phyloP scores from a whole-genome alignment of 768 basidiomycete genomes.

The Hirschioporus abietinus region DNA sequence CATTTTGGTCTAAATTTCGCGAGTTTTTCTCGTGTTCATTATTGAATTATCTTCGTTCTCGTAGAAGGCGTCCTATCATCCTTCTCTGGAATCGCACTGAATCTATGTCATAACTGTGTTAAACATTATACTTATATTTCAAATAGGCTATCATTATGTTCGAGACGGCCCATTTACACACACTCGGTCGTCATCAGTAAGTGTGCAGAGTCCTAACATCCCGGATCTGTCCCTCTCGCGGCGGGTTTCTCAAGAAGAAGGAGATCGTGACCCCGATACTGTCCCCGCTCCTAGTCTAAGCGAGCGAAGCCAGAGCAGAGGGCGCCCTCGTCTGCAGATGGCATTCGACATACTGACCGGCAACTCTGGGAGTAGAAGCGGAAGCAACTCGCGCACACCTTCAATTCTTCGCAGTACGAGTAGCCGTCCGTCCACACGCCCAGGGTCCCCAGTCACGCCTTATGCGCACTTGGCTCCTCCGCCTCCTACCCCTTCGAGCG shows the following conservation, averaged over 20 bases:
- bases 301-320: not conserved
- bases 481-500: slow-evolving; percentile 1
- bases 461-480: not conserved
- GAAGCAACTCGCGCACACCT: not conserved
- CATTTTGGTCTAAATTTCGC: not conserved
- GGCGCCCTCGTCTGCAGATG: not conserved
- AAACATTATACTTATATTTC: not conserved
- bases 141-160: not conserved
- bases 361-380: not conserved
- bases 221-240: not conserved
- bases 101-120: too few species aligned
- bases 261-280: not conserved
- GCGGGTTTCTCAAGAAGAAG: not conserved
- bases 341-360: not conserved
- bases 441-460: not conserved
- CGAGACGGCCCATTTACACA: not conserved
- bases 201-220: not conserved
- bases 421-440: not conserved
- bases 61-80: too few species aligned
- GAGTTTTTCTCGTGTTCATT: too few species aligned
- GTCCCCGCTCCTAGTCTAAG: not conserved
- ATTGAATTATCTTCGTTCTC: too few species aligned
- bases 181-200: not conserved
- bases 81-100: too few species aligned
- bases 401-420: not conserved